phyloP scores from a whole-genome alignment of 192 early-diverging fungal species.

The Coemansia sp. region DNA sequence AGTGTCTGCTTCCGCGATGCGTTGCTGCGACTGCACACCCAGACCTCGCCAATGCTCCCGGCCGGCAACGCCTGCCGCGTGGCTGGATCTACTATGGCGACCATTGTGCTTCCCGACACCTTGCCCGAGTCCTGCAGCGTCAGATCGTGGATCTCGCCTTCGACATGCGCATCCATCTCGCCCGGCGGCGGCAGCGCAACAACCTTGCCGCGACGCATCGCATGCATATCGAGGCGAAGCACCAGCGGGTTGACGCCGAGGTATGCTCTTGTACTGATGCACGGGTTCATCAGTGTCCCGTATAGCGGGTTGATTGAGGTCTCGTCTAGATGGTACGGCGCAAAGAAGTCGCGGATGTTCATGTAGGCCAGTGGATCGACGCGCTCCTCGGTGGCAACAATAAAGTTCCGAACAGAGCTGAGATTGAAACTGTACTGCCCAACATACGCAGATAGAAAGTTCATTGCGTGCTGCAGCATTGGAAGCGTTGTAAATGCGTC shows the following conservation, averaged over 20 bases:
- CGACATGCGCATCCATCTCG: conserved; percentile 22
- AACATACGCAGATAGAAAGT: conserved; percentile 48
- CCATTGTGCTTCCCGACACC: conserved; percentile 74
- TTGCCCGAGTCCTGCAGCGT: conserved; percentile 73
- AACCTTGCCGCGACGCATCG: conserved; percentile 68
- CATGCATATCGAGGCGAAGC: conserved; percentile 64
- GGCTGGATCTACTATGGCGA: conserved; percentile 81
- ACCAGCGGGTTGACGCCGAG: conserved; percentile 71
- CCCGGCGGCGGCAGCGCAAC: conserved; percentile 47
- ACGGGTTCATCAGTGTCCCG: conserved; percentile 75
- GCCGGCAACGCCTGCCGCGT: conserved; percentile 67
- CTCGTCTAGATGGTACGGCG: conserved; percentile 64
- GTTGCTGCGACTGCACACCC: conserved; percentile 66
- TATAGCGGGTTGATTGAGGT: conserved; percentile 72
- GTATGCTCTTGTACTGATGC: conserved; percentile 78
- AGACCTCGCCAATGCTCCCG: conserved; percentile 81
- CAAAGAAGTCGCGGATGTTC: conserved; percentile 60
- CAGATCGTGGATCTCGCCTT: conserved; percentile 56
- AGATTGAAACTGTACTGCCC: conserved; percentile 57
- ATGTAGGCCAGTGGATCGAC: conserved; percentile 52
- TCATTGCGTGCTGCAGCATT: conserved; percentile 71
- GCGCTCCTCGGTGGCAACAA: conserved; percentile 62
- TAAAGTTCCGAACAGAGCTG: conserved; percentile 61
- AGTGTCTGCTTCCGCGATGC: conserved; percentile 32
- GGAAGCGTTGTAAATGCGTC: conserved; percentile 65